Conservation (phyloP, 495 filamentous ascomycete genomes). For the Cercophora newfieldiana region DNA sequence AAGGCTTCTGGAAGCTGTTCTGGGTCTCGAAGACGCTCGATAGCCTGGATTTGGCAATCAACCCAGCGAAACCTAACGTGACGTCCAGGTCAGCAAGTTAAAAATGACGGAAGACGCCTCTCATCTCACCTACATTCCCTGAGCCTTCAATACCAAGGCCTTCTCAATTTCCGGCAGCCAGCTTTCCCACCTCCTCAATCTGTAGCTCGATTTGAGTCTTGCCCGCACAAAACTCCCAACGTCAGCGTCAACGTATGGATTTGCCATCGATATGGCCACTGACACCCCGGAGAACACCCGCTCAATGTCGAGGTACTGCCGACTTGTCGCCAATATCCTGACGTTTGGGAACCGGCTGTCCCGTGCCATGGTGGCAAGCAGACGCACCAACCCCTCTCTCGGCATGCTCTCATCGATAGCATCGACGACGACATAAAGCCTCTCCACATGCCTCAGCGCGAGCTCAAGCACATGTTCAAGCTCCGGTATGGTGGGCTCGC, state of each 20-base stretch:
- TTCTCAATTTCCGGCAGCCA: constrained; percentile 31
- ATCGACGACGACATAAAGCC: constrained; percentile 35
- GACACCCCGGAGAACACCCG: constrained; percentile 18
- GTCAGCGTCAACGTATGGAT: constrained; percentile 35
- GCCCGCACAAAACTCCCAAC: constrained; percentile 32
- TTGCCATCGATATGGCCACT: constrained; percentile 27
- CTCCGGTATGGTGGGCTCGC: constrained; percentile 11
- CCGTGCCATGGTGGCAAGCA: constrained; percentile 28
- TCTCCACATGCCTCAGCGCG: constrained; percentile 5
- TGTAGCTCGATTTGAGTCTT: constrained; percentile 22
- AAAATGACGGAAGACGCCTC: neutral
- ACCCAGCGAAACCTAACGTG: constrained; percentile 43
- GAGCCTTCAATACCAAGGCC: constrained; percentile 23
- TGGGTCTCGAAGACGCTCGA: constrained; percentile 29
- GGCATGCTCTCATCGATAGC: constrained; percentile 26
- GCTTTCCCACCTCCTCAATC: constrained; percentile 24
- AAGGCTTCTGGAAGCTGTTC: constrained; percentile 24
- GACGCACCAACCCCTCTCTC: constrained; percentile 19
- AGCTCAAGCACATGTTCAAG: constrained; percentile 16
- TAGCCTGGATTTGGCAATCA: constrained; percentile 43
- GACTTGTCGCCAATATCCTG: constrained; percentile 41
- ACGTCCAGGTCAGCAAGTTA: neutral
- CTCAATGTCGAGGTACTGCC: constrained; percentile 43
- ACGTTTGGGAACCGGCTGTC: constrained; percentile 37
- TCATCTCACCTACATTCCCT: constrained; percentile 35